Evolutionary conservation across 2,329 filamentous ascomycete genomes (phyloP).

Genomic region (Talaromyces sp.): DNA sequence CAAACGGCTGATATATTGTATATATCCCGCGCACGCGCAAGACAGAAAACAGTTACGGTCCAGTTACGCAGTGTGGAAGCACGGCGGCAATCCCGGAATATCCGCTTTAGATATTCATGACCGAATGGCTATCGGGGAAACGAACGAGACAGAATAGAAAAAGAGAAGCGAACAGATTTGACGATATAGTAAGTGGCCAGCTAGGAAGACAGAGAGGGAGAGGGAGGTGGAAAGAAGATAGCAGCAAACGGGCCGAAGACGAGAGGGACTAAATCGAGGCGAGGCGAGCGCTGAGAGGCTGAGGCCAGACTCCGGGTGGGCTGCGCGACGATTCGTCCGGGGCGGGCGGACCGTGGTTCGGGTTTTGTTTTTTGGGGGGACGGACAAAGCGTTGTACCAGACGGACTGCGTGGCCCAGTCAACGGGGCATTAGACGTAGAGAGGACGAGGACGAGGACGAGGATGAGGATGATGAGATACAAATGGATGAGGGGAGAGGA

Average conservation of each 20-base stretch:
- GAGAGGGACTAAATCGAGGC: neutral
- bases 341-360: neutral
- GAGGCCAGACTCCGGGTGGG: neutral
- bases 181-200: neutral
- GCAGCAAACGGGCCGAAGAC: neutral
- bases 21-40: neutral
- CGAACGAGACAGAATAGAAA: neutral
- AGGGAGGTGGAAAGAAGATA: neutral
- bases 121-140: neutral
- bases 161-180: neutral
- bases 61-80: neutral
- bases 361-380: neutral
- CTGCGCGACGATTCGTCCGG: neutral
- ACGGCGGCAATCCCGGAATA: neutral
- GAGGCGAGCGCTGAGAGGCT: neutral
- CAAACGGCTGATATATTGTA: neutral
- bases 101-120: slow-evolving; percentile 3
- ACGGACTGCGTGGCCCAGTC: neutral
- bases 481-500: neutral
- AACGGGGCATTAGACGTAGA: neutral
- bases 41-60: neutral
- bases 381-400: too few relatives aligned
- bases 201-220: neutral
- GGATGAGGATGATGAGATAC: neutral
- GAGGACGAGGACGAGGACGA: neutral